Base-by-base conservation (phyloP, 495 filamentous ascomycete genomes). In the Trichoderma erinaceum region DNA sequence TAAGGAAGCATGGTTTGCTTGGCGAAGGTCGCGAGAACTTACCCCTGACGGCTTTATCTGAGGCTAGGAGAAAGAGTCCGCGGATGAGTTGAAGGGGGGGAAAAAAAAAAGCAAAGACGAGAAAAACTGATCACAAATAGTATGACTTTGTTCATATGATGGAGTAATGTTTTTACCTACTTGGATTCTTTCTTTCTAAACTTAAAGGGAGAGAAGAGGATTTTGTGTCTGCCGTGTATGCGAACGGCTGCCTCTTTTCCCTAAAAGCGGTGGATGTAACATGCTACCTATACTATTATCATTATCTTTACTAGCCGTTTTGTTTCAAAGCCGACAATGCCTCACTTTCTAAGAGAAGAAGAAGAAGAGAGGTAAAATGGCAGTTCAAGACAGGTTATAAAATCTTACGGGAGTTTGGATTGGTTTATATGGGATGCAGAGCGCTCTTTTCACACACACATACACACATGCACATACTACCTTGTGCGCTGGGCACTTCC, bases 1-100 rank as follows among this genome's bases (percentile, higher is more conserved):
- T 79, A 1, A 82, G 79, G 70, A 85, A 83, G 73, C 73, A 70
- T 52, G 77, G 71, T 65, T 63, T 77, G 58, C 68, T 82, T 75
- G 77, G 77, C 67, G 87, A 88, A 58, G 88, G 87, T 10, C 77
- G 84, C 29, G 88, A 90, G 73, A 90, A 90, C 71, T 69, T 85
- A 50, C 84, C 83, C 11, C 81, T 77, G 3, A 73, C 80, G 46
- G 72, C 78, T 15, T 75, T 78, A 63, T 72, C 74, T 35, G 74
- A 82, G 67, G 69, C 75, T 69, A 78, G 80, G 73, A 82, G 83
- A 74, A 83, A 84, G 76, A 86, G 83, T 72, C 83, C 83, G 8
- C 72, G 83, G 71, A 68, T 83, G 11, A 61, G 29, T 32, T 61
- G 13, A 32, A 25, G 21, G 10, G 21, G 21, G 23, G 8, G 23